Base-by-base conservation (phyloP, 148 eudicot species). In the Oxyria digyna region DNA sequence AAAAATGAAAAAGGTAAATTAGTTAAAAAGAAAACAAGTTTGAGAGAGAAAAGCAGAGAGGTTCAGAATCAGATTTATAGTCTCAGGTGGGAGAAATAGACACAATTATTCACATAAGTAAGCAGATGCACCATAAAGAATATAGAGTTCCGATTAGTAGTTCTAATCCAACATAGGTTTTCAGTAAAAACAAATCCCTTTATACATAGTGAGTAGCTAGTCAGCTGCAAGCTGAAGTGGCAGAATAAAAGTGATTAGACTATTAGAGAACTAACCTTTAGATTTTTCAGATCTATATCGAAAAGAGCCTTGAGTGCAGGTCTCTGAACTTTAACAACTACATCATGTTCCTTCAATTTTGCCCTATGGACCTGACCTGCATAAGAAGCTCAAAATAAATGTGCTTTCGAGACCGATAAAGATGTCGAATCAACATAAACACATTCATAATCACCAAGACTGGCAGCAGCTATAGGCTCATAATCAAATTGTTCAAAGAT, bases 351-450 rank as follows among this genome's bases (percentile, higher is more conserved):
- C 77, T 83, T 89, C 37, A 93, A 31, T 79, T 77, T 87, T 49
- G 98, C 98, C 72, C 98, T 90, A 74, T 93, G 98, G 46, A 93
- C 98, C 89, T 93, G 98, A 82, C 98, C 98, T 93, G 84, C 73
- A 82, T 41, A 75, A 38, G 26, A 68, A 62, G 42, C 57, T 62
- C 23, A 32, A 71, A 37, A 76, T 59, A 59, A 27, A 4, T 31
- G 8, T 55, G 50, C 52, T 32, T 29, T 8, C 26, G 59, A 49
- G 62, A 20, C 63, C 20, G 54, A 71, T 31, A 29, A 20, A 17
- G 20, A 40, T 42, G 27, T n/a, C 41, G 33, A 10, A 12, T 11
- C 50, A 59, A 45, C 67, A 13, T 37, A 71, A 42, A 33, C 37
- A 59, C 38, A 24, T 42, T 40, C 29, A 43, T 42, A 43, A 41